phyloP scores from a whole-genome alignment of 169 alveolate genomes.

The Plasmodium chabaudi region DNA sequence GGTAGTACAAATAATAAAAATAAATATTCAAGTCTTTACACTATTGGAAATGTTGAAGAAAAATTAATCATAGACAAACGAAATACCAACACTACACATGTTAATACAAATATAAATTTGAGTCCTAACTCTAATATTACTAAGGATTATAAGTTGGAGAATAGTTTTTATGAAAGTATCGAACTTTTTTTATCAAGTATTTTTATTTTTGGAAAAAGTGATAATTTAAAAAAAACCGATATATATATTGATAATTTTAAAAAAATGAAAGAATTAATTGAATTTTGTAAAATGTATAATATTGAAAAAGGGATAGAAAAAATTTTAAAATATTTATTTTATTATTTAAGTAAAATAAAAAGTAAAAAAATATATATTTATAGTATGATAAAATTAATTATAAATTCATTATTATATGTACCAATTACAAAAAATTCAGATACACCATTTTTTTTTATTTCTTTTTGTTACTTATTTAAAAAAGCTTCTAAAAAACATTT shows the following conservation, averaged over 20 bases:
- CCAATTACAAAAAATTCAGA: conserved; percentile 20
- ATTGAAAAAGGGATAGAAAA: conserved; percentile 60
- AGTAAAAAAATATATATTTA: conserved; percentile 28
- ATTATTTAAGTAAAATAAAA: conserved; percentile 51
- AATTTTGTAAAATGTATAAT: conserved; percentile 37
- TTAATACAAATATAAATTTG: not conserved
- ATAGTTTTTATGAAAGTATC: conserved; percentile 22
- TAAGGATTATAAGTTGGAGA: conserved; percentile 51
- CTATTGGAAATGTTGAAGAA: not conserved
- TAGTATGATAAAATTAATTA: conserved; percentile 53
- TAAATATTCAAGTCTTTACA: no score
- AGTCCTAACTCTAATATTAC: conserved; percentile 6
- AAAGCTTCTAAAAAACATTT: conserved; percentile 15
- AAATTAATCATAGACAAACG: conserved; percentile 11
- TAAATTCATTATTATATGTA: conserved; percentile 23
- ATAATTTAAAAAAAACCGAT: conserved; percentile 21
- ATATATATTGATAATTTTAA: conserved; percentile 28
- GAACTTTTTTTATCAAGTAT: conserved; percentile 44
- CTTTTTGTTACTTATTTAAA: conserved; percentile 63
- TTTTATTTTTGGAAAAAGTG: conserved; percentile 48
- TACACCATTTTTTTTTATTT: conserved; percentile 55
- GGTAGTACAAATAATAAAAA: not conserved
- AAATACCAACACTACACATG: not conserved
- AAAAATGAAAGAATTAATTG: conserved; percentile 36
- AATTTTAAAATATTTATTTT: conserved; percentile 49